These are phyloP conservation scores for Debaryomycetaceae sp. DNA, from an alignment of 1,139 yeast genomes.

Conservation along the genomic window DNA sequence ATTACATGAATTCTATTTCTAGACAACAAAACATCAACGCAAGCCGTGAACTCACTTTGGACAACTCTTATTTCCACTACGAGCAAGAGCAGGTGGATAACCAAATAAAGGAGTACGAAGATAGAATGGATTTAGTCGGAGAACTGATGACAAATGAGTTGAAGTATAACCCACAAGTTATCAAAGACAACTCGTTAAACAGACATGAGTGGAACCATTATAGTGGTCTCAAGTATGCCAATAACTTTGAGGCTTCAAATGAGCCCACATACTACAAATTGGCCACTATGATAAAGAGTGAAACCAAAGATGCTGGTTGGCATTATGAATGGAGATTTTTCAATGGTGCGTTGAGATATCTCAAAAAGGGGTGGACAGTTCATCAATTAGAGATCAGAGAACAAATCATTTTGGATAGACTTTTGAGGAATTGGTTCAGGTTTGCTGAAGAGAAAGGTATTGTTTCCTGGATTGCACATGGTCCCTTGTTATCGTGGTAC, in stretches of 20 bases:
- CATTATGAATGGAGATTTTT: conserved; percentile 40
- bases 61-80: conserved; percentile 20
- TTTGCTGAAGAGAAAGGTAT: conserved; percentile 35
- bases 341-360: conserved; percentile 26
- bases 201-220: conserved; percentile 25
- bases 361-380: conserved; percentile 19
- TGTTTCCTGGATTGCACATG: conserved; percentile 51
- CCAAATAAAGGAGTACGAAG: conserved; percentile 18
- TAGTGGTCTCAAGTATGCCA: conserved; percentile 21
- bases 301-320: conserved; percentile 36
- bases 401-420: conserved; percentile 28
- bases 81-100: conserved; percentile 16
- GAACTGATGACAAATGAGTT: conserved; percentile 26
- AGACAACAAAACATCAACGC: conserved; percentile 15
- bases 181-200: conserved; percentile 11
- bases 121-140: conserved; percentile 14
- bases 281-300: conserved; percentile 26
- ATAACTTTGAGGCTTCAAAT: conserved; percentile 9
- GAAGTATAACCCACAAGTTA: conserved; percentile 14
- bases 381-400: conserved; percentile 27
- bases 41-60: conserved; percentile 17
- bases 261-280: conserved; percentile 35
- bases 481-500: conserved; percentile 43
- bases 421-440: conserved; percentile 32
- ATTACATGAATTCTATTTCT: conserved; percentile 15